These are phyloP conservation scores for Naganishia vaughanmartiniae DNA, from an alignment of 768 basidiomycete species.

Conservation along the genomic window DNA sequence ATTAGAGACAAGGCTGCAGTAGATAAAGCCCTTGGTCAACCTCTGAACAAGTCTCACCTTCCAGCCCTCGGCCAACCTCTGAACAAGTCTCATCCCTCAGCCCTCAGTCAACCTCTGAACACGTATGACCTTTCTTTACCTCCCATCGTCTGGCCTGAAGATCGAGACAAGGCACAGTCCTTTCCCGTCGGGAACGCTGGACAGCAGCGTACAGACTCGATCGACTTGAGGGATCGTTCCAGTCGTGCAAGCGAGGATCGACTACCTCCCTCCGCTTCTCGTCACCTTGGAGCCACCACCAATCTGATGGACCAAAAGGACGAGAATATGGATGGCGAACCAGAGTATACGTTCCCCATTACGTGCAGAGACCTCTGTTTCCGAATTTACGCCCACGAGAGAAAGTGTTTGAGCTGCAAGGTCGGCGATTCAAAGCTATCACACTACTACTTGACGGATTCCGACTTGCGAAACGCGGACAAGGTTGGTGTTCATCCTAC, in stretches of 20 bases:
- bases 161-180: background rate
- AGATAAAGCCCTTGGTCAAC: background rate
- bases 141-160: background rate
- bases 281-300: background rate
- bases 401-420: conserved; percentile 25
- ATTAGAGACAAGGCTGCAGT: conserved; percentile 11
- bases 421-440: conserved; percentile 29
- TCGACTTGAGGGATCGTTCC: too few species aligned
- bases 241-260: background rate
- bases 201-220: too few species aligned
- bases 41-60: background rate
- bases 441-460: conserved; percentile 29
- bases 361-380: conserved; percentile 20
- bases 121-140: background rate
- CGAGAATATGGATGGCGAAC: background rate
- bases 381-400: conserved; percentile 29
- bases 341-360: conserved; percentile 15
- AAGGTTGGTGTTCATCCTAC: conserved; percentile 12
- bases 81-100: background rate
- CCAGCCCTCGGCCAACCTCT: background rate
- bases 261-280: background rate
- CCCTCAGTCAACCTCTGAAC: background rate
- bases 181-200: too few species aligned
- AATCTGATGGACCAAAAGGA: background rate
- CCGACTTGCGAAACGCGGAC: conserved; percentile 9